These are phyloP conservation scores for Mucor racemosus DNA, from an alignment of 371 early-diverging fungal species.

Conservation along the genomic window DNA sequence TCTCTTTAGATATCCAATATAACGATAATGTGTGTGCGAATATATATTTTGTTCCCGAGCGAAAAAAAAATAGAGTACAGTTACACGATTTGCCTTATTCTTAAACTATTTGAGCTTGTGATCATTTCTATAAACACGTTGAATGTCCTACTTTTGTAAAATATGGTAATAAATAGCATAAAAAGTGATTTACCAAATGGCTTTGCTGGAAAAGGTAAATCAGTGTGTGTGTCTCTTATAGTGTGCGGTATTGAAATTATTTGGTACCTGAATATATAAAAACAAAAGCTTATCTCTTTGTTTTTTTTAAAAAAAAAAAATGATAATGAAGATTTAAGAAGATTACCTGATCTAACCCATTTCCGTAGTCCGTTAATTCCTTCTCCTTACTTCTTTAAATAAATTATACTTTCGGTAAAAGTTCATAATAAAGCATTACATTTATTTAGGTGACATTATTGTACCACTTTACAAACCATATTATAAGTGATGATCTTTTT, in stretches of 20 bases:
- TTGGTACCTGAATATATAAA: not conserved
- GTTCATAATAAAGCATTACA: not conserved
- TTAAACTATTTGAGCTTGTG: constrained; percentile 6
- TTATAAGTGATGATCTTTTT: not conserved
- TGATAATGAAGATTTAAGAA: not conserved
- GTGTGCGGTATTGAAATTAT: not conserved
- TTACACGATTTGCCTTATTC: constrained; percentile 9
- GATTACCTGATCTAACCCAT: not conserved
- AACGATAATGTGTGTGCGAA: constrained; percentile 9
- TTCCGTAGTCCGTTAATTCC: not conserved
- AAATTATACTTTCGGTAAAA: not conserved
- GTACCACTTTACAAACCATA: not conserved
- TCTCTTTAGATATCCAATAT: too few species aligned
- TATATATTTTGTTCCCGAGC: not conserved
- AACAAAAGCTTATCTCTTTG: not conserved
- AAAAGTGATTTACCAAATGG: constrained; percentile 7
- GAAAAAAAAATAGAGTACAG: not conserved
- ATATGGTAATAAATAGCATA: constrained; percentile 12
- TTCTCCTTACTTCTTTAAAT: not conserved
- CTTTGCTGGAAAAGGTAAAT: not conserved
- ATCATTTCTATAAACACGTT: constrained; percentile 8
- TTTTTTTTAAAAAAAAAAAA: too few species aligned
- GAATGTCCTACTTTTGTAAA: constrained; percentile 12
- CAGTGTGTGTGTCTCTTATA: not conserved
- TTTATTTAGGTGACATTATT: constrained; percentile 1